Base-by-base conservation (phyloP, 1,284 basidiomycete genomes). In the Phylloporus sp. region DNA sequence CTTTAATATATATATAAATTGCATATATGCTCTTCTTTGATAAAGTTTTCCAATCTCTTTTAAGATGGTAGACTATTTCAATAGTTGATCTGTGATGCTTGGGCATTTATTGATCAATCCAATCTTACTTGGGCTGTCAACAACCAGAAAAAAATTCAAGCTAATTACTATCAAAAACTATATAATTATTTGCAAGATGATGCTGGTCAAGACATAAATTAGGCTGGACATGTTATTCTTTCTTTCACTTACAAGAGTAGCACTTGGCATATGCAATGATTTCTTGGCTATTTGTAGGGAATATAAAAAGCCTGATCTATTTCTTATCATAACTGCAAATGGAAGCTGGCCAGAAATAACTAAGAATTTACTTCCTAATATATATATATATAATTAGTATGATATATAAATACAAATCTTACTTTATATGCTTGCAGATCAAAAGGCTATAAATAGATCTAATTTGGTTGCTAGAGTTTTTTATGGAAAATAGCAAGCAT, bases 391-490 rank as follows among this genome's bases (percentile, higher is more conserved):
- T 15, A 8, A 28, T 11, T 6, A 26, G n/a, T 15, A 15, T n/a
- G 28, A 8, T 47, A n/a, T 28, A 28, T 8, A 52, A n/a, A 18
- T 31, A 31, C 34, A 18, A 50, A 5, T 50, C 20, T 7, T 31
- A 6, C 13, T 22, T 31, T 8, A 22, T 22, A n/a, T n/a, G n/a
- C n/a, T 24, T 44, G 20, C 50, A 68, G 67, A 58, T 28, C 81
- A 86, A 61, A 70, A 67, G 13, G 59, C 77, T 28, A 63, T 71
- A 42, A 82, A 86, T 64, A 61, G 78, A 1, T 83, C 83, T 40
- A 81, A 86, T 47, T 64, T 87, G 46, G 77, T 85, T 3, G 69
- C 79, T 1, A 54, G 75, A 3, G 81, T 85, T 1, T 87, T 87
- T 62, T 32, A 80, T 28, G 37, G 78, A 47, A 84, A 83, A 61